Evolutionary conservation across 1,139 yeast genomes (phyloP).

Genomic region (Blastobotrys buckinghamii): DNA sequence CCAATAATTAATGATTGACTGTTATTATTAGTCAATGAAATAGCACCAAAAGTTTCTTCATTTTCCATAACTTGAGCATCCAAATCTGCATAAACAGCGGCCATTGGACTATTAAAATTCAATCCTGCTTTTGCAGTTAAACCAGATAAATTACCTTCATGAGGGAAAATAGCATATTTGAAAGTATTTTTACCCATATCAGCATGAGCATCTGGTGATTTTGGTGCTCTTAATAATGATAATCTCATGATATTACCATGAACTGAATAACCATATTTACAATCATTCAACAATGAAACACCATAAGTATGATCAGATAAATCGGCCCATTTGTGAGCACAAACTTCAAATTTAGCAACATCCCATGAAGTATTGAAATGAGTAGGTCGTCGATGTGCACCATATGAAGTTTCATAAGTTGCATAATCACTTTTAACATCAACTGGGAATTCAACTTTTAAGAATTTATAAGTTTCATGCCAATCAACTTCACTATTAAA

Average conservation of each 20-base stretch:
- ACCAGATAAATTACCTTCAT: constrained; percentile 55
- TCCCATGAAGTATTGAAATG: constrained; percentile 96
- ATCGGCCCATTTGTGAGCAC: constrained; percentile 92
- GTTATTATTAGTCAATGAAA: constrained; percentile 23
- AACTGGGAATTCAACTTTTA: constrained; percentile 93
- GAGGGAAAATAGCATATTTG: constrained; percentile 82
- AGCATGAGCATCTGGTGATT: constrained; percentile 87
- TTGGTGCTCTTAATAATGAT: constrained; percentile 76
- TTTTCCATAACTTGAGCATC: constrained; percentile 3
- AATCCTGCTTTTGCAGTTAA: constrained; percentile 70
- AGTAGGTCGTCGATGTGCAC: constrained; percentile 84
- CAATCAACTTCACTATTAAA: constrained; percentile 73
- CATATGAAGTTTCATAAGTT: constrained; percentile 89
- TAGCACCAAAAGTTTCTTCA: constrained; percentile 5
- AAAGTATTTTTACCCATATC: constrained; percentile 88
- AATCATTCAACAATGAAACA: constrained; percentile 76
- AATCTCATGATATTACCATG: constrained; percentile 87
- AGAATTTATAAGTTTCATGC: constrained; percentile 82
- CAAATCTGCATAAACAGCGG: constrained; percentile 12
- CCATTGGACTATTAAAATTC: constrained; percentile 64
- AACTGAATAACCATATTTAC: constrained; percentile 86
- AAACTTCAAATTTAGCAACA: constrained; percentile 91
- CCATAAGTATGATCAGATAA: constrained; percentile 82
- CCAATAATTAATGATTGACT: constrained; percentile 55
- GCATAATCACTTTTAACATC: constrained; percentile 71